phyloP scores from a whole-genome alignment of 371 early-diverging fungal species.

The Parasitella parasitica region DNA sequence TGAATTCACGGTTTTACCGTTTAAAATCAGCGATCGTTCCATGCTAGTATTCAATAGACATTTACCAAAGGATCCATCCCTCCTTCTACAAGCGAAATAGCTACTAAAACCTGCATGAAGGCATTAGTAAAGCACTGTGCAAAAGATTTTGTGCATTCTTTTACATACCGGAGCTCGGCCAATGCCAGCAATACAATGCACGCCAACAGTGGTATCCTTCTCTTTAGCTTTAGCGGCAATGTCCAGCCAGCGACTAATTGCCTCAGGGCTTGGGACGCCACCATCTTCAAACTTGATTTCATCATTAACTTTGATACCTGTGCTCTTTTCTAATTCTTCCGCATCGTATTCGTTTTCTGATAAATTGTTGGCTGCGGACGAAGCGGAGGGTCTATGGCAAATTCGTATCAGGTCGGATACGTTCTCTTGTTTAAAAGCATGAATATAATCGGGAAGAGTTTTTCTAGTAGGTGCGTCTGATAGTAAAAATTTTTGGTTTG shows the following conservation, averaged over 20 bases:
- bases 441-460: conserved; percentile 45
- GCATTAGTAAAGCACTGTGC: neutral
- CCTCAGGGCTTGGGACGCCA: conserved; percentile 41
- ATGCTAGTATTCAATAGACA: neutral
- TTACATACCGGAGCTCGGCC: conserved; percentile 69
- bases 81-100: conserved; percentile 62
- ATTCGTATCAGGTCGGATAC: conserved; percentile 58
- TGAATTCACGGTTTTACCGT: neutral
- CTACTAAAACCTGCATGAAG: conserved; percentile 50
- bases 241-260: conserved; percentile 41
- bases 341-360: conserved; percentile 52
- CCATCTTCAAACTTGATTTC: conserved; percentile 67
- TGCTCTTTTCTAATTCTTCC: conserved; percentile 31
- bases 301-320: conserved; percentile 57
- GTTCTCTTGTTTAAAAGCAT: conserved; percentile 47
- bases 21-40: neutral
- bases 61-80: conserved; percentile 69
- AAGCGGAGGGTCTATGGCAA: conserved; percentile 36
- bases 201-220: conserved; percentile 47
- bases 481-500: conserved; percentile 52
- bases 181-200: conserved; percentile 74
- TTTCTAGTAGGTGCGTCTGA: conserved; percentile 63
- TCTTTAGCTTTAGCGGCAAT: conserved; percentile 36
- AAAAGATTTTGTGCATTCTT: neutral
- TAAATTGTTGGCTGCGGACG: neutral